Conservation (phyloP, 2,329 filamentous ascomycete species). For the Fusarium sp. region DNA sequence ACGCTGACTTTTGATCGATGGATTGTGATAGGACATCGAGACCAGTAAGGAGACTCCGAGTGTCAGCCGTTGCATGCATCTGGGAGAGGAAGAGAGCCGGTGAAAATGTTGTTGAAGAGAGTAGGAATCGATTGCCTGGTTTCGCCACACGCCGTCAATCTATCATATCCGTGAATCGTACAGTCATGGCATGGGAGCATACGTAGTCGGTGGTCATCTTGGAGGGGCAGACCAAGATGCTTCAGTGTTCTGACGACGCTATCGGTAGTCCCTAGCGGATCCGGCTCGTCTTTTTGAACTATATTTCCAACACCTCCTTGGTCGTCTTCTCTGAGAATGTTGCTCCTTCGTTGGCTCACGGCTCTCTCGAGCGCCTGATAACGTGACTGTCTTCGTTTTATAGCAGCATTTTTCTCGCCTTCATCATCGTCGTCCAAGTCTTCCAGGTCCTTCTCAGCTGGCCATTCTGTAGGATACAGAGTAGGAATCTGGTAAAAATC, state of each 20-base stretch:
- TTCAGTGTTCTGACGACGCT: conserved; percentile 86
- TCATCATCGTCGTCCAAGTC: conserved; percentile 67
- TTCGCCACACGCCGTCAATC: conserved; percentile 27
- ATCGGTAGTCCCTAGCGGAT: conserved; percentile 87
- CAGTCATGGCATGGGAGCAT: conserved; percentile 48
- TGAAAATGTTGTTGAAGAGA: conserved; percentile 95
- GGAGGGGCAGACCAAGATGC: conserved; percentile 78
- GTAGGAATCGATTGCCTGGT: conserved; percentile 86
- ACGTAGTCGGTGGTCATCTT: conserved; percentile 84
- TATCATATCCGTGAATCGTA: neutral
- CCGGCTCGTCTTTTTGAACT: conserved; percentile 90
- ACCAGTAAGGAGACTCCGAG: conserved; percentile 80
- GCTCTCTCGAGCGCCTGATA: conserved; percentile 86
- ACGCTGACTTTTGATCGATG: conserved; percentile 97
- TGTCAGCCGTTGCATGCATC: conserved; percentile 87
- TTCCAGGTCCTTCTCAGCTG: conserved; percentile 78
- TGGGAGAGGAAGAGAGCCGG: conserved; percentile 92
- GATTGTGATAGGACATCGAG: conserved; percentile 87
- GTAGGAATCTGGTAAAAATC: conserved; percentile 89
- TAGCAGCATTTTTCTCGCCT: conserved; percentile 60
- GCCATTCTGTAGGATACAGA: conserved; percentile 86
- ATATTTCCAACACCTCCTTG: conserved; percentile 76
- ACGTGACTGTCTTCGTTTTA: conserved; percentile 74
- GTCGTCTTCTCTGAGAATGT: conserved; percentile 74
- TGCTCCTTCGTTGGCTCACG: conserved; percentile 72